Conservation (phyloP, 495 filamentous ascomycete species). For the Jackrogersella multiformis region DNA sequence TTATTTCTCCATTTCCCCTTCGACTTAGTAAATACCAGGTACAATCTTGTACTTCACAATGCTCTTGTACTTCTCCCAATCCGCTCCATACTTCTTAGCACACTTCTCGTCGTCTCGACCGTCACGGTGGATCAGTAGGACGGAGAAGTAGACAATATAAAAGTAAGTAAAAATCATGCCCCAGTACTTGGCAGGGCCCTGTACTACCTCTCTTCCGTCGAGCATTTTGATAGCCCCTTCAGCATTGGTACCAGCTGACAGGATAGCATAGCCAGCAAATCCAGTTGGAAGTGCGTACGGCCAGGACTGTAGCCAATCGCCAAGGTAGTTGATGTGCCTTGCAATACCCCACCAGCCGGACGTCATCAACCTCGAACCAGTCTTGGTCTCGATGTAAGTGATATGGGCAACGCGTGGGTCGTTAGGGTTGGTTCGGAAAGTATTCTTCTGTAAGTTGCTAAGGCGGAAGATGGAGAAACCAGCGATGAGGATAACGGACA, state of each 20-base stretch:
- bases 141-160: slow-evolving; percentile 91
- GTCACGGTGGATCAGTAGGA: slow-evolving; percentile 91
- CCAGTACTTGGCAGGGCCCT: slow-evolving; percentile 78
- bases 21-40: slow-evolving; percentile 82
- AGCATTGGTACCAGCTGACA: slow-evolving; percentile 58
- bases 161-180: slow-evolving; percentile 94
- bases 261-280: slow-evolving; percentile 77
- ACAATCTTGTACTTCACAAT: slow-evolving; percentile 86
- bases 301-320: slow-evolving; percentile 96
- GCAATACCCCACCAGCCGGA: slow-evolving; percentile 96
- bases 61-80: slow-evolving; percentile 90
- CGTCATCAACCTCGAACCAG: slow-evolving; percentile 80
- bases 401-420: slow-evolving; percentile 84
- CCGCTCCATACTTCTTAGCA: slow-evolving; percentile 86
- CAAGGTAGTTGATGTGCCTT: slow-evolving; percentile 97
- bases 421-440: slow-evolving; percentile 86
- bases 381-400: slow-evolving; percentile 85
- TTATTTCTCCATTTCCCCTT: not conserved
- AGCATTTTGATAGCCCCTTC: slow-evolving; percentile 63
- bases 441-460: slow-evolving; percentile 93
- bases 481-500: slow-evolving; percentile 69
- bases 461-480: slow-evolving; percentile 93
- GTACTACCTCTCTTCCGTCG: slow-evolving; percentile 68
- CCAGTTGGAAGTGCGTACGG: slow-evolving; percentile 91
- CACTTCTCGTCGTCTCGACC: slow-evolving; percentile 94